These are phyloP conservation scores for Taphrina flavorubra DNA, from an alignment of 1,139 yeast genomes.

Conservation along the genomic window DNA sequence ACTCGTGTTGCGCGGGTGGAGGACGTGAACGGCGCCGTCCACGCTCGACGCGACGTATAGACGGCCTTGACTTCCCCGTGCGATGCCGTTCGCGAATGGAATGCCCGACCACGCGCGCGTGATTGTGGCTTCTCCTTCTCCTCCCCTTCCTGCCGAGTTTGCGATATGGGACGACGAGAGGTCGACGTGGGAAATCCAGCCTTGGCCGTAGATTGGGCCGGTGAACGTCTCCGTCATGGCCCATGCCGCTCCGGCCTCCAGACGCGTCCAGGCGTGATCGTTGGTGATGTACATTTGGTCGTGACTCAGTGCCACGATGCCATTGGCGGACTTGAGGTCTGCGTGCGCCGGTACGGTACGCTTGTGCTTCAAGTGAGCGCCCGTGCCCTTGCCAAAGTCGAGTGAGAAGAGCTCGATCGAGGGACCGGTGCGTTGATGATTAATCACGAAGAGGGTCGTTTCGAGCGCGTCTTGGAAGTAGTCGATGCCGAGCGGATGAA, in stretches of 20 bases:
- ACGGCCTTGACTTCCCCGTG: background rate
- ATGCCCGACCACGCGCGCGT: constrained; percentile 13
- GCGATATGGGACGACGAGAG: background rate
- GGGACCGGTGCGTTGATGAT: constrained; percentile 36
- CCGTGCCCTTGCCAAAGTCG: background rate
- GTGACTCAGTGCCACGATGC: constrained; percentile 23
- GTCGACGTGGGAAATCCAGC: constrained; percentile 30
- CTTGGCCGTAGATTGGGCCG: constrained; percentile 20
- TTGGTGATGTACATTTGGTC: constrained; percentile 30
- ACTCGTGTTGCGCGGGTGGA: constrained; percentile 13
- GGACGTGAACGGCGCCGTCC: constrained; percentile 20
- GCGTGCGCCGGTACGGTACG: constrained; percentile 21
- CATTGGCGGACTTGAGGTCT: constrained; percentile 31
- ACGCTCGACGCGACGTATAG: constrained; percentile 32
- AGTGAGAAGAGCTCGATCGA: constrained; percentile 32
- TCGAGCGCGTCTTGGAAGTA: constrained; percentile 20
- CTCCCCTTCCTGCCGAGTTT: no score
- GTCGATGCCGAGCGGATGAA: constrained; percentile 34
- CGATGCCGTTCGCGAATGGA: constrained; percentile 28
- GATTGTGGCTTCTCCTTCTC: background rate
- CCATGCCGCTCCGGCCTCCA: constrained; percentile 11
- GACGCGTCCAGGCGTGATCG: constrained; percentile 36
- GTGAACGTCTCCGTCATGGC: constrained; percentile 15
- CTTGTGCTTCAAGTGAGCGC: constrained; percentile 1
- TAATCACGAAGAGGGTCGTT: constrained; percentile 30